Base-by-base conservation (phyloP, 2,329 filamentous ascomycete genomes). In the Xylaria sp. region DNA sequence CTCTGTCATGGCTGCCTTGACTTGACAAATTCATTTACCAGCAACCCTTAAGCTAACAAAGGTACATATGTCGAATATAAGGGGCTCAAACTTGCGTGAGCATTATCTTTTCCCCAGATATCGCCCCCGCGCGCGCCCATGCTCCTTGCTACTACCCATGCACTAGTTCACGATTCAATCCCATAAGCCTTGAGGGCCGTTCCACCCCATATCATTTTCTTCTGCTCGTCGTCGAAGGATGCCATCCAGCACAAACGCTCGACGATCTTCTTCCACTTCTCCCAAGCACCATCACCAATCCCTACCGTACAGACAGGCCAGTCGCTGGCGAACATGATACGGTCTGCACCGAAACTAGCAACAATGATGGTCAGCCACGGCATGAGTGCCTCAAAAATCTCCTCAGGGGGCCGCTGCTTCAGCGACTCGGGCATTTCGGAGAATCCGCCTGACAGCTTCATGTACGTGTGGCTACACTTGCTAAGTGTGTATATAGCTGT, bases 381-480 rank as follows among this genome's bases (percentile, higher is more conserved):
- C 67, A 86, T 84, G 23, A 92, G 84, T 48, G 85, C 85, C 69
- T 86, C 82, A 72, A 93, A 89, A 65, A 93, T 86, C 42, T 87
- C 84, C 65, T 86, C 82, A 40, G 85, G 78, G 10, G 84, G 79
- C 29, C 84, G 82, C 27, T 77, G 78, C 74, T 83, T 84, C 71
- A 90, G 81, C 12, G 83, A 79, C 55, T 84, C 83, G 2, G 89
- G 86, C 81, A 98, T 90, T 81, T 97, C 93, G 21, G 91, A 90
- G 79, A 98, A 94, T 55, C 86, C 88, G 8, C 95, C 95, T 0
- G 92, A 95, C n/a, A 98, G 87, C 83, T 98, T 97, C 87, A 98
- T 92, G 82, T 92, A 97, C n/a, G 91, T 89, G 60, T 84, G 86
- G 58, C 84, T 82, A 77, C 87, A 88, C 67, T 86, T 86, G 73